Conservation (phyloP, 2,329 filamentous ascomycete genomes). For the Fusarium hostae region DNA sequence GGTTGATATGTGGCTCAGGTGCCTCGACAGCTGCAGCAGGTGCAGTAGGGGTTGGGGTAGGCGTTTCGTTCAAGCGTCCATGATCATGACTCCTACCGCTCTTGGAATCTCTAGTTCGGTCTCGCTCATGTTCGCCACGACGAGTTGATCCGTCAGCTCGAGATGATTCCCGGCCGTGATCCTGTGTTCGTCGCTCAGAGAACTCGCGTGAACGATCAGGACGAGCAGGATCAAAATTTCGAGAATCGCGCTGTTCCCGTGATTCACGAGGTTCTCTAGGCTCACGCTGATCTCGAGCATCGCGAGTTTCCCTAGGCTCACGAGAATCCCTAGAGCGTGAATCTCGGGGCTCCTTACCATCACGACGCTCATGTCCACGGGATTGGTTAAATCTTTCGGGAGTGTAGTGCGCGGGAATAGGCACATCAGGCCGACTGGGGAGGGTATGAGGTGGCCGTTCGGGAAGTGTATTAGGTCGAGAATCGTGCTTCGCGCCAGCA, state of each 20-base stretch:
- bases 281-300: slow-evolving; percentile 49
- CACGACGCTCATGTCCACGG: slow-evolving; percentile 55
- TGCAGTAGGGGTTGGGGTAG: slow-evolving; percentile 43
- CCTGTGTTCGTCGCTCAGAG: slow-evolving; percentile 56
- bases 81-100: slow-evolving; percentile 44
- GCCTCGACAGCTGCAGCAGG: slow-evolving; percentile 40
- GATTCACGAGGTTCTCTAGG: slow-evolving; percentile 53
- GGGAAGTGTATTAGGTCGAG: slow-evolving; percentile 51
- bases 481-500: slow-evolving; percentile 40
- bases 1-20: slow-evolving; percentile 64
- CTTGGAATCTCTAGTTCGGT: slow-evolving; percentile 51
- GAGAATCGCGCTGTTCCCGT: slow-evolving; percentile 50
- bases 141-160: slow-evolving; percentile 50
- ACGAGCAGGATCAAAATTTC: slow-evolving; percentile 55
- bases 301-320: slow-evolving; percentile 41
- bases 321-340: slow-evolving; percentile 50
- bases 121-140: slow-evolving; percentile 56
- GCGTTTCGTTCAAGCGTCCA: slow-evolving; percentile 44
- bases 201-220: slow-evolving; percentile 56
- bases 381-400: slow-evolving; percentile 59
- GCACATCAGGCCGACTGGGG: slow-evolving; percentile 69
- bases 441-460: slow-evolving; percentile 55
- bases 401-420: slow-evolving; percentile 60
- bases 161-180: slow-evolving; percentile 45
- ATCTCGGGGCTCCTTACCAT: slow-evolving; percentile 52